Evolutionary conservation across 148 eudicot genomes (phyloP), one percentile per base, ranked within the genome.

Genomic region (Selenicereus undatus): DNA sequence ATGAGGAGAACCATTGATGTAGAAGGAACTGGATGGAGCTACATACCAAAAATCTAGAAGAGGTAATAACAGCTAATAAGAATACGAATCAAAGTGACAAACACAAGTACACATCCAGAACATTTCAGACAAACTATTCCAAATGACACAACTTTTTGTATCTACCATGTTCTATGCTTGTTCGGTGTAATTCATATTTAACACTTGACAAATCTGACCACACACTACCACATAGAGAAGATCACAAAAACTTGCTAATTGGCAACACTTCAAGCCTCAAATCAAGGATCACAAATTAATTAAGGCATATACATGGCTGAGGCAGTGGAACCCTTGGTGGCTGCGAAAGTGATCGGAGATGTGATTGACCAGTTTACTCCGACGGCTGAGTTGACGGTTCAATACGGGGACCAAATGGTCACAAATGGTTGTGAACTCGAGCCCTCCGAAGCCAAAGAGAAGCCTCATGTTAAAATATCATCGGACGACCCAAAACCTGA

Each of bases 361-460:
- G 91, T 89, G 42, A 56, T 89, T 2, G 90, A 89, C 50, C 77
- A 82, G 81, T 89, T 86, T 39, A 80, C 76, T 36, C 91, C 90
- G 0, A 42, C 39, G 27, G 85, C 68, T 0, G 79, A 76, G 36
- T 14, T 89, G 30, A 35, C 76, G 0, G 90, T 89, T 4, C 29
- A 78, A 20, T 89, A 83, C 64, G 85, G 81, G 11, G n/a, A 81
- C 3, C 82, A 80, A n/a, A 87, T 84, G 36, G 78, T 87, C 36
- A 56, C 80, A 21, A 87, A 85, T 81, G 90, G 91, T 24, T 78
- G 86, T 24, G 80, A 82, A 10, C 78, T 89, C 54, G 87, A 85
- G 81, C 91, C 90, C 4, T 87, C 90, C 1, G 73, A 71, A 4
- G 86, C 91, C 11, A 51, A 1, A 42, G 71, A 73, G 11, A 78